Evolutionary conservation across 257 asterid species (phyloP), one percentile per base, ranked within the genome.

Genomic region (Rubia yunnanensis): DNA sequence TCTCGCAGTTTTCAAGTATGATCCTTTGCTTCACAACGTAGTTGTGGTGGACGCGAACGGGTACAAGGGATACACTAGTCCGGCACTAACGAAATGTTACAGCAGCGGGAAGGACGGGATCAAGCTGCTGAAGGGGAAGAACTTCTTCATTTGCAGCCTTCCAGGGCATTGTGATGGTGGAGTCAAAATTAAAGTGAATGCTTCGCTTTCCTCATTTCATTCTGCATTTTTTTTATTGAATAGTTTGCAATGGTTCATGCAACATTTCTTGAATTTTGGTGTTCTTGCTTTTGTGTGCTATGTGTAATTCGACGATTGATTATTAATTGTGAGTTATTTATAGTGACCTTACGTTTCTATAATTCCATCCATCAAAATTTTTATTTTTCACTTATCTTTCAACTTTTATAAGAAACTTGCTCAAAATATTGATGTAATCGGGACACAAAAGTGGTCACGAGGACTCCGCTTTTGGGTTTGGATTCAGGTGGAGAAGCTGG

Each of bases 81-180:
- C 55, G 30, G 46, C 48, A 38, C 56, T 38, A 13, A 4, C 58
- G 30, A 68, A 27, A 24, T 17, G 32, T 22, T 57, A 58, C 60
- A 65, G 62, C 67, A 65, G 63, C 5, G 72, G 76, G 27, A 72
- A 65, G 28, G 76, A 72, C 36, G 35, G 13, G 59, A 35, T 66
- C 68, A 66, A 49, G 63, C 59, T 72, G n/a, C 26, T 67, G 5
- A 73, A 30, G 64, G 77, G 72, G n/a, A 38, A 30, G 23, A 44
- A 61, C 68, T 73, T 50, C 34, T 72, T 66, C 64, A 72, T 72
- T 20, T 66, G 72, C 63, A 72, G 69, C 65, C 23, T 59, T 53
- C 69, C 77, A 5, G 69, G 72, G 32, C 72, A 73, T 15, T 67
- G 77, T 60, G 69, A 53, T 52, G 69, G 69, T 11, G 72, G 66